Percentiles rank a stretch among this genome's conserved stretches.
These are phyloP conservation scores for Talaromyces atroroseus DNA, from an alignment of 2,329 filamentous ascomycete species.

Conservation along the genomic window DNA sequence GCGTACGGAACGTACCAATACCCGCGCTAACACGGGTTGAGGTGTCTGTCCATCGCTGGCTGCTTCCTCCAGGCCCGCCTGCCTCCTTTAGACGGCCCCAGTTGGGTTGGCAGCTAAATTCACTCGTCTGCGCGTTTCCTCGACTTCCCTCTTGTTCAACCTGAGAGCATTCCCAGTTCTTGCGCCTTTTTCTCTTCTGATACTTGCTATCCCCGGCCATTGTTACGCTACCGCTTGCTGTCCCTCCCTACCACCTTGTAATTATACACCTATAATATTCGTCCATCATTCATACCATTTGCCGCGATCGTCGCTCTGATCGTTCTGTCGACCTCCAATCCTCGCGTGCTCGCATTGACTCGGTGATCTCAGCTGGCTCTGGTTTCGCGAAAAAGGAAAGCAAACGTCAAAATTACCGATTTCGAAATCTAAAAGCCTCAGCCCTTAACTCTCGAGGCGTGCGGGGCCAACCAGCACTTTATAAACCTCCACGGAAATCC, in stretches of 20 bases:
- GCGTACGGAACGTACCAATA: background rate
- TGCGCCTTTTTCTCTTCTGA: no score
- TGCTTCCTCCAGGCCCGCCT: no score
- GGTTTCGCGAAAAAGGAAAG: background rate
- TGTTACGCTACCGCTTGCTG: no score
- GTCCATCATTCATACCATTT: background rate
- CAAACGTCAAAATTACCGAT: background rate
- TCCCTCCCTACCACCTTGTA: background rate
- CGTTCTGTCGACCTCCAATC: background rate
- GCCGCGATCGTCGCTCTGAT: background rate
- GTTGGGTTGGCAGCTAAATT: no score
- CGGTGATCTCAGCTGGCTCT: slow-evolving; percentile 12
- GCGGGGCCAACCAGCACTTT: background rate
- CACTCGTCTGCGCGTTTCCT: no score
- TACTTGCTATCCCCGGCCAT: no score
- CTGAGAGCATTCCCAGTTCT: no score
- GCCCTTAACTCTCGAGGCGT: background rate
- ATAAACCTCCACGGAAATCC: background rate
- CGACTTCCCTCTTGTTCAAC: no score
- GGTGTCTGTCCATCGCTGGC: background rate
- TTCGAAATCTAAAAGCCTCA: slow-evolving; percentile 4
- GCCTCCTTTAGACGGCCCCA: no score
- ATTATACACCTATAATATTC: background rate
- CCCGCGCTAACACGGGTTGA: no score
- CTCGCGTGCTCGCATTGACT: background rate